phyloP scores from a whole-genome alignment of 1,139 yeast species.

The Protomyces inouyei region DNA sequence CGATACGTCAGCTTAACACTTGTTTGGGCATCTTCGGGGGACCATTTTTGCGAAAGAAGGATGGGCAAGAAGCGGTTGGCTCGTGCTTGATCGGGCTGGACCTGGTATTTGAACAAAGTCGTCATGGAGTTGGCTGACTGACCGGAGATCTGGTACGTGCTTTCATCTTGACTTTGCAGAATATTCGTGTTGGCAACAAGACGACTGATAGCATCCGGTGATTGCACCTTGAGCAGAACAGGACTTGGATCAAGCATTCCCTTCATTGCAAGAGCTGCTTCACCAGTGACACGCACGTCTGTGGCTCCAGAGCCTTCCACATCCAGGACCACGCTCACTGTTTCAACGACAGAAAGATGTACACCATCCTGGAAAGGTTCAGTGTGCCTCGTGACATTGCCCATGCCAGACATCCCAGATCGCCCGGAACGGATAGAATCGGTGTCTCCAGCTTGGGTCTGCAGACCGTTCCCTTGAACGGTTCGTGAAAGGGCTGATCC shows the following conservation, averaged over 20 bases:
- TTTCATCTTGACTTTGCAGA: not conserved
- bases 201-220: conserved; percentile 18
- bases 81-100: conserved; percentile 44
- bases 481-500: not conserved
- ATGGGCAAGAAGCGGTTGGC: conserved; percentile 54
- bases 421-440: conserved; percentile 25
- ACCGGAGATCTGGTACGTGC: conserved; percentile 1
- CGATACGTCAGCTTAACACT: conserved; percentile 72
- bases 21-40: conserved; percentile 76
- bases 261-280: conserved; percentile 15
- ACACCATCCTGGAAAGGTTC: conserved; percentile 18
- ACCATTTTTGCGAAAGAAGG: conserved; percentile 76
- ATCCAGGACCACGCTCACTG: conserved; percentile 8
- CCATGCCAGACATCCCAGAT: conserved; percentile 3
- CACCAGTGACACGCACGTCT: conserved; percentile 21
- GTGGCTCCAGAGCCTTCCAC: conserved; percentile 9
- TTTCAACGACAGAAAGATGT: conserved; percentile 19
- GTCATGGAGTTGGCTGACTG: conserved; percentile 41
- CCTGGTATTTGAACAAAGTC: conserved; percentile 65
- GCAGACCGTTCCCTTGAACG: not conserved
- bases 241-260: not conserved
- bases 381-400: not conserved
- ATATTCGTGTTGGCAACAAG: conserved; percentile 10
- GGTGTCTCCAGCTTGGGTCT: not conserved
- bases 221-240: conserved; percentile 10